These are phyloP conservation scores for Coemansia sp. DNA, from an alignment of 192 early-diverging fungal genomes.

Conservation along the genomic window DNA sequence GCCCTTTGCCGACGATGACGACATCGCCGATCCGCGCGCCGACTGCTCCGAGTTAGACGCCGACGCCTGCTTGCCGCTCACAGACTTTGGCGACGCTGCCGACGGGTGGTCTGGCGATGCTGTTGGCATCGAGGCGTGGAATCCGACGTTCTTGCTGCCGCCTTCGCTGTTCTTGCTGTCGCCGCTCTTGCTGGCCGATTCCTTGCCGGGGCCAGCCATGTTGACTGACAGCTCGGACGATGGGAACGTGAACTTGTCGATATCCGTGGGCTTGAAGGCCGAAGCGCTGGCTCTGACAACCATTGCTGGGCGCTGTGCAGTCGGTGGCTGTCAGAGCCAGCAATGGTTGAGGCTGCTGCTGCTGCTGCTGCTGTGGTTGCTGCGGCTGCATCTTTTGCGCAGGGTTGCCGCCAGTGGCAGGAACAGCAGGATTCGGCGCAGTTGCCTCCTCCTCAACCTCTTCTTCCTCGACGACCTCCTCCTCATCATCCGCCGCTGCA, in stretches of 20 bases:
- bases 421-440: background rate
- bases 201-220: slow-evolving; percentile 19
- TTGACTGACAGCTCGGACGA: slow-evolving; percentile 37
- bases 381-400: background rate
- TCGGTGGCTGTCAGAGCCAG: no score
- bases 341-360: background rate
- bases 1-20: background rate
- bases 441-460: slow-evolving; percentile 17
- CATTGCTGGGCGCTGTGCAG: slow-evolving; percentile 18
- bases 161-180: background rate
- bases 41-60: background rate
- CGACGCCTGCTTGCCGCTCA: background rate
- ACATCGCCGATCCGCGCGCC: background rate
- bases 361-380: background rate
- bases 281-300: slow-evolving; percentile 29
- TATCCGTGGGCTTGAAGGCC: slow-evolving; percentile 44
- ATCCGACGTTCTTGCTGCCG: background rate
- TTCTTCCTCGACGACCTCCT: slow-evolving; percentile 27
- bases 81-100: background rate
- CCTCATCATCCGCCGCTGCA: background rate
- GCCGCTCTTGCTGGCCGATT: background rate
- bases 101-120: background rate
- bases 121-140: slow-evolving; percentile 10
- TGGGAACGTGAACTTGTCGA: slow-evolving; percentile 54
- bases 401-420: background rate